Conservation (phyloP, 1,139 yeast species). For the Keqinozyma sinolaborantium region DNA sequence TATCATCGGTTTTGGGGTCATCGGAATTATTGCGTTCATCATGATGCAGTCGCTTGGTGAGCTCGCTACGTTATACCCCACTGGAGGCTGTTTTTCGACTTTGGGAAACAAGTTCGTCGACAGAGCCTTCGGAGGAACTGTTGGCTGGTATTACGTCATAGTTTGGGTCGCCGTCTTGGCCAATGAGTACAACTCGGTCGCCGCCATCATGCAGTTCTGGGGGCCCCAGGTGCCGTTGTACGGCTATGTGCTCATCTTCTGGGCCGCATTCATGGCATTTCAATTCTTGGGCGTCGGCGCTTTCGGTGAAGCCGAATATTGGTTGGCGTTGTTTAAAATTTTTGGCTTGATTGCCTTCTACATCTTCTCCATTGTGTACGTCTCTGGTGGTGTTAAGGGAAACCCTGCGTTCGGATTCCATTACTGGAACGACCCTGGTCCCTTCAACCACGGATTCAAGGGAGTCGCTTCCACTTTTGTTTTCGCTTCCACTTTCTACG, state of each 20-base stretch:
- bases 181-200: slow-evolving; percentile 55
- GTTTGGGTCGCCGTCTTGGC: slow-evolving; percentile 61
- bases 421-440: slow-evolving; percentile 51
- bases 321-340: slow-evolving; percentile 58
- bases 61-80: slow-evolving; percentile 47
- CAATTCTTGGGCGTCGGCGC: slow-evolving; percentile 55
- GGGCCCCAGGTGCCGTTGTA: slow-evolving; percentile 58
- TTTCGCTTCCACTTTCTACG: slow-evolving; percentile 59
- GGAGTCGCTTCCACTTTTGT: slow-evolving; percentile 72
- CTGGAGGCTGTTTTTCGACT: slow-evolving; percentile 54
- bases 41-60: slow-evolving; percentile 63
- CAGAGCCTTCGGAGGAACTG: slow-evolving; percentile 55
- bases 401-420: slow-evolving; percentile 50
- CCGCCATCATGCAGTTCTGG: slow-evolving; percentile 55
- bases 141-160: slow-evolving; percentile 63
- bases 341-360: slow-evolving; percentile 55
- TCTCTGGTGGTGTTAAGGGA: slow-evolving; percentile 64
- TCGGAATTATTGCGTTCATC: slow-evolving; percentile 52
- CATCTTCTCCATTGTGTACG: slow-evolving; percentile 54
- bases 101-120: slow-evolving; percentile 52
- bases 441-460: slow-evolving; percentile 52
- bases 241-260: slow-evolving; percentile 55
- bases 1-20: slow-evolving; percentile 43
- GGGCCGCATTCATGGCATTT: slow-evolving; percentile 51
- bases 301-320: slow-evolving; percentile 68